Conservation (phyloP, 169 alveolate genomes). For the Cystoisospora suis region DNA sequence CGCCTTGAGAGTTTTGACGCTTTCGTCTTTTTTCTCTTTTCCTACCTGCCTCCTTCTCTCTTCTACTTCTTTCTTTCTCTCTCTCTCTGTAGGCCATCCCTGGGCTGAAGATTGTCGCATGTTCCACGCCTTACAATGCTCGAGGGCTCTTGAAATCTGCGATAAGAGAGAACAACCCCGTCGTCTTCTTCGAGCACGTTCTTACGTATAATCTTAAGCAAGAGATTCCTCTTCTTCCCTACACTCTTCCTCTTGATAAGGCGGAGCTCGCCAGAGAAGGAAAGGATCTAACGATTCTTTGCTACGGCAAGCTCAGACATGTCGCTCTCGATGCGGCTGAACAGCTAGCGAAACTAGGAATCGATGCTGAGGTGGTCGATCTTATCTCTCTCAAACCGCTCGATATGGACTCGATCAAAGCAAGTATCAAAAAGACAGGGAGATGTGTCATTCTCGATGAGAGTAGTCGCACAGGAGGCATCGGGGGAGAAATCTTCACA, state of each 20-base stretch:
- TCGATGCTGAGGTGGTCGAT: constrained; percentile 88
- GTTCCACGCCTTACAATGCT: constrained; percentile 88
- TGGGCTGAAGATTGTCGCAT: constrained; percentile 88
- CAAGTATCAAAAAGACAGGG: constrained; percentile 86
- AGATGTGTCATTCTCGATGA: constrained; percentile 91
- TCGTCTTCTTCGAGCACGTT: constrained; percentile 90
- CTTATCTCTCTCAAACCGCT: constrained; percentile 88
- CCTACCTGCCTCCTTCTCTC: not conserved
- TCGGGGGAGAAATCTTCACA: constrained; percentile 86
- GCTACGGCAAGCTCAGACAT: constrained; percentile 86
- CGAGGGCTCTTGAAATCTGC: constrained; percentile 90
- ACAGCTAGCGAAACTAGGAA: constrained; percentile 78
- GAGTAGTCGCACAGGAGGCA: constrained; percentile 90
- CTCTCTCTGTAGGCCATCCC: constrained; percentile 76
- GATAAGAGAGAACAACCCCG: constrained; percentile 88
- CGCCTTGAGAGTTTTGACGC: no score
- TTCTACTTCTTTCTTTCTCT: not conserved
- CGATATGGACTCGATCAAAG: constrained; percentile 83
- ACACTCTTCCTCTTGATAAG: constrained; percentile 85
- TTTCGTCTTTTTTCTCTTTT: no score
- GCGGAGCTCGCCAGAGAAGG: constrained; percentile 89
- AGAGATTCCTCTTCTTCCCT: constrained; percentile 84
- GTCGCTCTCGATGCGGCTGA: constrained; percentile 87
- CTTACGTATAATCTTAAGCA: constrained; percentile 84
- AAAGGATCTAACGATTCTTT: constrained; percentile 84